phyloP scores from a whole-genome alignment of 1,284 basidiomycete genomes.

The Mycena sp. region DNA sequence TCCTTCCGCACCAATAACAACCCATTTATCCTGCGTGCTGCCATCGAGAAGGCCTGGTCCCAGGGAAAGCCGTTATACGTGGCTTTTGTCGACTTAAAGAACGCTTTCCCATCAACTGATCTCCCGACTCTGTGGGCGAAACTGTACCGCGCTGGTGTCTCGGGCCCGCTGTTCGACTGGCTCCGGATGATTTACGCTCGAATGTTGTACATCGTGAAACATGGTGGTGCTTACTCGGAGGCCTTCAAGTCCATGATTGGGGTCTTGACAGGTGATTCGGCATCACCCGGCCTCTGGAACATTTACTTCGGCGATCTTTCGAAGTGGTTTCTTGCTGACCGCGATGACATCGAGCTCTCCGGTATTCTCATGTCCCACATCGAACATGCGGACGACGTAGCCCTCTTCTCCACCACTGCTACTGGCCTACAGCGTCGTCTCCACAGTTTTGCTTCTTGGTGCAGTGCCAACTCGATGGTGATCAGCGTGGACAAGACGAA shows the following conservation, averaged over 20 bases:
- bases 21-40: slow-evolving; percentile 17
- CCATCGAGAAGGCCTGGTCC: slow-evolving; percentile 22
- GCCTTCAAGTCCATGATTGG: too few species aligned
- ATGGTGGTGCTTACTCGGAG: slow-evolving; percentile 14
- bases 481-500: too few species aligned
- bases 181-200: slow-evolving; percentile 30
- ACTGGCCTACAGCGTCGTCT: slow-evolving; percentile 38
- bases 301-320: slow-evolving; percentile 43
- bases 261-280: slow-evolving; percentile 43
- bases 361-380: slow-evolving; percentile 32
- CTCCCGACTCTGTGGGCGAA: slow-evolving; percentile 35
- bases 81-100: slow-evolving; percentile 34
- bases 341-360: slow-evolving; percentile 33
- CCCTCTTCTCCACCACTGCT: slow-evolving; percentile 33
- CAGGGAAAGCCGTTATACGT: slow-evolving; percentile 28
- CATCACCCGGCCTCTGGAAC: slow-evolving; percentile 46
- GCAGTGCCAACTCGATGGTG: slow-evolving; percentile 32
- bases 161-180: too few species aligned
- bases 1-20: slow-evolving; percentile 20
- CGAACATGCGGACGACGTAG: too few species aligned
- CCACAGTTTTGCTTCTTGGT: slow-evolving; percentile 31
- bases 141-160: slow-evolving; percentile 20
- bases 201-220: slow-evolving; percentile 30
- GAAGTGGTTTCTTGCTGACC: slow-evolving; percentile 27
- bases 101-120: slow-evolving; percentile 37